Conservation (phyloP, 2,329 filamentous ascomycete genomes). For the Cytospora schulzeri region DNA sequence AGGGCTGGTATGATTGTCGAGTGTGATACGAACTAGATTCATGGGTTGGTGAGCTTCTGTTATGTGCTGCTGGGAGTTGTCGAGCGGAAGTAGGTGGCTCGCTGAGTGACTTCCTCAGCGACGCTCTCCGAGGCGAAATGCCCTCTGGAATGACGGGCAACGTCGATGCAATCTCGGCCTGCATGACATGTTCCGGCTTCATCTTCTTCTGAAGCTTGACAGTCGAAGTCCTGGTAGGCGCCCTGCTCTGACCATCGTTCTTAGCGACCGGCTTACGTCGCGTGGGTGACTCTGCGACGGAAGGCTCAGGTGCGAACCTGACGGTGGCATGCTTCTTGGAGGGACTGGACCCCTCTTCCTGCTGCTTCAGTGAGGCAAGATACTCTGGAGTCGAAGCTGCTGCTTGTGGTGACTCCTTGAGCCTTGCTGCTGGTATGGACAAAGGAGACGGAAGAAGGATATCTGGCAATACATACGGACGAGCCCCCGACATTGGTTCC, state of each 20-base stretch:
- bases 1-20: slow-evolving; percentile 55
- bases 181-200: slow-evolving; percentile 34
- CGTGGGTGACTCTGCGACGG: slow-evolving; percentile 16
- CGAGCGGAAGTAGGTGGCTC: slow-evolving; percentile 20
- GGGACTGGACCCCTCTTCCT: slow-evolving; percentile 40
- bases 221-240: slow-evolving; percentile 37
- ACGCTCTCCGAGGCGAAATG: slow-evolving; percentile 46
- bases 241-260: slow-evolving; percentile 14
- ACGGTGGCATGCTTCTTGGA: slow-evolving; percentile 29
- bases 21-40: slow-evolving; percentile 47
- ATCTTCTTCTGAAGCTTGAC: slow-evolving; percentile 56
- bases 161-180: slow-evolving; percentile 40
- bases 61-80: slow-evolving; percentile 29
- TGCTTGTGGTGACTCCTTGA: slow-evolving; percentile 33
- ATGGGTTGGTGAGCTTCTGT: slow-evolving; percentile 45
- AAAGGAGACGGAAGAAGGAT: slow-evolving; percentile 33
- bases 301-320: slow-evolving; percentile 22
- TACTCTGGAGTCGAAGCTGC: slow-evolving; percentile 39
- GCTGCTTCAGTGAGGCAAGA: slow-evolving; percentile 40
- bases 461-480: slow-evolving; percentile 56
- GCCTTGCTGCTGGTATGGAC: slow-evolving; percentile 31
- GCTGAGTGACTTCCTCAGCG: slow-evolving; percentile 40
- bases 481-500: slow-evolving; percentile 48
- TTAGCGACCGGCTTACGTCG: slow-evolving; percentile 21
- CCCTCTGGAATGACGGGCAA: slow-evolving; percentile 57